Base-by-base conservation (phyloP, 495 filamentous ascomycete genomes). In the Hyaloscypha finlandica region DNA sequence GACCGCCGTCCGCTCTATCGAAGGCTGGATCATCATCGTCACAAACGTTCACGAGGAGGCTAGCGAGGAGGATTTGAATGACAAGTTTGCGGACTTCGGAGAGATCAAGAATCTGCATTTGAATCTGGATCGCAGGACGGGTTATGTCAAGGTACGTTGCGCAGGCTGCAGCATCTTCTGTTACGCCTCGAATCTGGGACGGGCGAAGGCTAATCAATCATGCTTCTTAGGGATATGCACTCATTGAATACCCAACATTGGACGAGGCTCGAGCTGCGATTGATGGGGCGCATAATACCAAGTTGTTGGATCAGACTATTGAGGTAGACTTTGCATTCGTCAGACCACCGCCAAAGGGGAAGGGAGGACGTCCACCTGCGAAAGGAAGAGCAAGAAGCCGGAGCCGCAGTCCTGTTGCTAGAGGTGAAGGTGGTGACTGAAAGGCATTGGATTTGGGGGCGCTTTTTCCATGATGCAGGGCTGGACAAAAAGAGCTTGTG, bases 11-110 rank as follows among this genome's bases (percentile, higher is more conserved):
- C 92, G 96, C 77, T 96, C 92, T 68, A 97, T 99, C 76, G 96
- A 99, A 77, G 96, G 96, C 70, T 99, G 96, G 96, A 98, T 99
- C 78, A 84, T 99, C 69, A 89, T 97, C 65, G 93, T 90, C 67
- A 97, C 94, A 22, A 97, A 98, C 77, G 92, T 98, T 51, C 95
- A 99, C 77, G 96, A 98, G 76, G 96, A 99, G 79, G 92, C 96
- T 20, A 92, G 89, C 73, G 96, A 99, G 80, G 96, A 99, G 79
- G 93, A 97, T 68, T 78, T 99, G 33, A 93, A 90, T 62, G 96
- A 99, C 75, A 84, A 91, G 71, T 99, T 99, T 78, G 92, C 90
- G 60, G 96, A 99, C 73, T 97, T 88, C 75, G 96, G 96, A 67
- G 93, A 97, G 79, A 97, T 99, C 75, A 96, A 97, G 87, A 98